Evolutionary conservation across 192 early-diverging fungal genomes (phyloP).

Genomic region (Rhizoclosmatium globosum): DNA sequence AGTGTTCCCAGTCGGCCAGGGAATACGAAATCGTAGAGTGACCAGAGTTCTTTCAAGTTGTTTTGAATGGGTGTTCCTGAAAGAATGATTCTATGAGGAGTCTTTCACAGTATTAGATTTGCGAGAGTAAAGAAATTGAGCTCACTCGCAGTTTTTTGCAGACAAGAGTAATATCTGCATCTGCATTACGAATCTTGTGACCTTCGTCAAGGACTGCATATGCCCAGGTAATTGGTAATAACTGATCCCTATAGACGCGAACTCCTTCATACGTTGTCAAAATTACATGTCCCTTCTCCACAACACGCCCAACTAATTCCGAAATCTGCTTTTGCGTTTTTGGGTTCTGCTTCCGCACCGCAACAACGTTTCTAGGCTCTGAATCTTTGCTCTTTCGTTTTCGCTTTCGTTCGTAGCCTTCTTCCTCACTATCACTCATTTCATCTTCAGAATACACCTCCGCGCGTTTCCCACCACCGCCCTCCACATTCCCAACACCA

Average conservation of each 20-base stretch:
- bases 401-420: constrained; percentile 29
- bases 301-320: constrained; percentile 54
- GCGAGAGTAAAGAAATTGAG: constrained; percentile 30
- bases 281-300: constrained; percentile 73
- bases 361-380: constrained; percentile 22
- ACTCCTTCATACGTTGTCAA: constrained; percentile 89
- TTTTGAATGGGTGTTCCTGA: constrained; percentile 72
- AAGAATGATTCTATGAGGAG: constrained; percentile 62
- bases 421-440: constrained; percentile 36
- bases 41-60: constrained; percentile 63
- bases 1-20: constrained; percentile 72
- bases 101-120: constrained; percentile 27
- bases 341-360: constrained; percentile 54
- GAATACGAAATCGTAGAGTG: constrained; percentile 66
- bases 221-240: constrained; percentile 82
- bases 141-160: constrained; percentile 57
- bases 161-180: constrained; percentile 78
- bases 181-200: constrained; percentile 95
- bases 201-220: constrained; percentile 95
- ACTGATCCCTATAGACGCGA: constrained; percentile 70
- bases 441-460: constrained; percentile 28
- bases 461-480: constrained; percentile 34
- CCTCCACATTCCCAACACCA: constrained; percentile 61
- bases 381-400: constrained; percentile 27
- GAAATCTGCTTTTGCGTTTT: constrained; percentile 55